These are phyloP conservation scores for Termitomyces sp. DNA, from an alignment of 768 basidiomycete genomes.

Conservation along the genomic window DNA sequence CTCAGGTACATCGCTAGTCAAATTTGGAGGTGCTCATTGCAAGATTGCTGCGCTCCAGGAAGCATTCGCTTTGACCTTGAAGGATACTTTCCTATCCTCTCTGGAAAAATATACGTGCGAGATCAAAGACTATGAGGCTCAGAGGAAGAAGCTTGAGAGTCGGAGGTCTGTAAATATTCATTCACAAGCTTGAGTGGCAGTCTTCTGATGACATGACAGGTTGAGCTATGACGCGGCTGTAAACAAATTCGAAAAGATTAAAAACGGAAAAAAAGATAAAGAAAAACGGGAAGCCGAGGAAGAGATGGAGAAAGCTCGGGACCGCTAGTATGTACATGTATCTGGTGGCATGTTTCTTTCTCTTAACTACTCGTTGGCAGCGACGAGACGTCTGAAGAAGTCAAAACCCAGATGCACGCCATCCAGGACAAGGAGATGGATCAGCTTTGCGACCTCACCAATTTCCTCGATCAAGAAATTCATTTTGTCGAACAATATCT, in stretches of 20 bases:
- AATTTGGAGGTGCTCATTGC: slow-evolving; percentile 79
- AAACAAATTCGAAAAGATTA: slow-evolving; percentile 62
- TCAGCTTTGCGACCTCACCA: slow-evolving; percentile 65
- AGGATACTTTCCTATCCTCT: slow-evolving; percentile 66
- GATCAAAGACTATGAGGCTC: slow-evolving; percentile 76
- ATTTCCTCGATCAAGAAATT: slow-evolving; percentile 68
- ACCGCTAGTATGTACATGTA: slow-evolving; percentile 58
- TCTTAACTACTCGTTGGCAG: slow-evolving; percentile 29
- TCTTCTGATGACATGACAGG: slow-evolving; percentile 29
- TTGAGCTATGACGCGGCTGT: slow-evolving; percentile 73
- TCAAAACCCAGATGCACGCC: slow-evolving; percentile 67
- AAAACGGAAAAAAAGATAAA: slow-evolving; percentile 75
- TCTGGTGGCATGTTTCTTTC: not conserved
- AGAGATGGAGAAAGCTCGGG: slow-evolving; percentile 63
- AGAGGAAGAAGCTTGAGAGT: slow-evolving; percentile 84
- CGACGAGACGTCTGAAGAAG: slow-evolving; percentile 82
- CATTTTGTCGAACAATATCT: slow-evolving; percentile 70
- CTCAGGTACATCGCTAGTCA: slow-evolving; percentile 65
- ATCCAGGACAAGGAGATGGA: slow-evolving; percentile 77
- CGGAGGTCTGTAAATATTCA: slow-evolving; percentile 43
- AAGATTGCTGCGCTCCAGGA: slow-evolving; percentile 84
- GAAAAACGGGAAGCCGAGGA: slow-evolving; percentile 76
- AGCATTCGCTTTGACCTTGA: slow-evolving; percentile 64
- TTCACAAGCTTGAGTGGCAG: not conserved
- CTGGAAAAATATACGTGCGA: slow-evolving; percentile 62